These are phyloP conservation scores for Nakaseomyces glabratus DNA, from an alignment of 1,139 yeast genomes.

Conservation along the genomic window DNA sequence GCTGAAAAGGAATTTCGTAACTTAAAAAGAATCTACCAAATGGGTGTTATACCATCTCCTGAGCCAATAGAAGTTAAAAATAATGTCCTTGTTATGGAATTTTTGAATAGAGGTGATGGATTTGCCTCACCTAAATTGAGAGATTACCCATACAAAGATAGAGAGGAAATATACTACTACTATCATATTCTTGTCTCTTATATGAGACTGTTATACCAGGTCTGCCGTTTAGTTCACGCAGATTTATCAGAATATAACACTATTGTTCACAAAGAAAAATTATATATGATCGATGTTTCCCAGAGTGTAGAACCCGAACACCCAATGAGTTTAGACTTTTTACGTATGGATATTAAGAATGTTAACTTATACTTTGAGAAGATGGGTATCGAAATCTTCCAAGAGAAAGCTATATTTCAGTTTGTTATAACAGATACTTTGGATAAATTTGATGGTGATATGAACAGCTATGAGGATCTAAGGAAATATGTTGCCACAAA, in stretches of 20 bases:
- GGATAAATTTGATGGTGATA: slow-evolving; percentile 34
- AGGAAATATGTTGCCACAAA: slow-evolving; percentile 35
- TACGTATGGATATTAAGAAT: slow-evolving; percentile 95
- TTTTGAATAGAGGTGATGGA: slow-evolving; percentile 59
- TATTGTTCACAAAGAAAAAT: slow-evolving; percentile 69
- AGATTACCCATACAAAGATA: slow-evolving; percentile 63
- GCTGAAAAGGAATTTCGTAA: slow-evolving; percentile 97
- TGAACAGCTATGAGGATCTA: slow-evolving; percentile 36
- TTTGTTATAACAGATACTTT: slow-evolving; percentile 47
- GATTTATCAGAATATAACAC: slow-evolving; percentile 93
- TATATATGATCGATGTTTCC: slow-evolving; percentile 91
- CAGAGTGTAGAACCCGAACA: slow-evolving; percentile 98
- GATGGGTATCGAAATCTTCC: slow-evolving; percentile 64
- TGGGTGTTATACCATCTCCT: slow-evolving; percentile 79
- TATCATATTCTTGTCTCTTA: slow-evolving; percentile 75
- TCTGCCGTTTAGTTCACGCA: slow-evolving; percentile 88
- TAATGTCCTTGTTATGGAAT: slow-evolving; percentile 94
- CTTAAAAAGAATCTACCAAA: slow-evolving; percentile 64
- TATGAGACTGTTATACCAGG: slow-evolving; percentile 80
- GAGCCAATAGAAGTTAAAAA: slow-evolving; percentile 80
- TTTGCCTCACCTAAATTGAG: slow-evolving; percentile 71
- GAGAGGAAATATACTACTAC: slow-evolving; percentile 54
- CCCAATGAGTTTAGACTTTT: slow-evolving; percentile 89
- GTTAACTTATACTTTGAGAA: slow-evolving; percentile 78
- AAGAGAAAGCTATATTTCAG: slow-evolving; percentile 74